These are phyloP conservation scores for Mycena olivaceomarginata DNA, from an alignment of 768 basidiomycete species.

Conservation along the genomic window DNA sequence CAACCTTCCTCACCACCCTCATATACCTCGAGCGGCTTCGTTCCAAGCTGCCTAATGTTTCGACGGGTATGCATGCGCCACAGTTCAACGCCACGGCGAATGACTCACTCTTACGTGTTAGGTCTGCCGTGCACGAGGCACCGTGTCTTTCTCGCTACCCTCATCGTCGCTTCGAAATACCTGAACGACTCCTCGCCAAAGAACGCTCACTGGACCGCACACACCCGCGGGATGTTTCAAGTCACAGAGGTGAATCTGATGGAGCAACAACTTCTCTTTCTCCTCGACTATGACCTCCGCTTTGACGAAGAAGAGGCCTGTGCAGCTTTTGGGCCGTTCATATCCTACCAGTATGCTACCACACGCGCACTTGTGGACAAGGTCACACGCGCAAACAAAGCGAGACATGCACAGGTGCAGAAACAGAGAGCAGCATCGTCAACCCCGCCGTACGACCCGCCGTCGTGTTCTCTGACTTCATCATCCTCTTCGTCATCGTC, in stretches of 20 bases:
- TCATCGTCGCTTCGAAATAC: constrained; percentile 98
- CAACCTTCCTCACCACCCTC: constrained; percentile 93
- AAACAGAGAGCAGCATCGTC: constrained; percentile 61
- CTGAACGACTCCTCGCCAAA: constrained; percentile 97
- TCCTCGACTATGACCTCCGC: constrained; percentile 95
- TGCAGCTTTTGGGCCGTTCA: constrained; percentile 81
- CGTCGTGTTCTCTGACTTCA: constrained; percentile 48
- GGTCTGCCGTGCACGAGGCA: constrained; percentile 94
- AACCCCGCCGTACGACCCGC: constrained; percentile 62
- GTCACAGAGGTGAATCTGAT: constrained; percentile 92
- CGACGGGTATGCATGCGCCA: constrained; percentile 79
- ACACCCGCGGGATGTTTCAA: constrained; percentile 83
- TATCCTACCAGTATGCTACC: constrained; percentile 65
- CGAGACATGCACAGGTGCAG: constrained; percentile 58
- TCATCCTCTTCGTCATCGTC: constrained; percentile 56
- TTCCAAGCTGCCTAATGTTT: constrained; percentile 85
- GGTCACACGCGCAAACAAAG: constrained; percentile 71
- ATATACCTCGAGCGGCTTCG: constrained; percentile 94
- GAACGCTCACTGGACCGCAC: constrained; percentile 94
- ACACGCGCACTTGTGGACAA: constrained; percentile 70
- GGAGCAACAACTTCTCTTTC: constrained; percentile 96
- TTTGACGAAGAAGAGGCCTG: constrained; percentile 91
- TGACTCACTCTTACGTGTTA: constrained; percentile 50
- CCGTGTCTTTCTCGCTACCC: constrained; percentile 95
- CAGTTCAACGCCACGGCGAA: not conserved